phyloP scores from a whole-genome alignment of 139 green algal species.

The Chlamydomonas eustigma region DNA sequence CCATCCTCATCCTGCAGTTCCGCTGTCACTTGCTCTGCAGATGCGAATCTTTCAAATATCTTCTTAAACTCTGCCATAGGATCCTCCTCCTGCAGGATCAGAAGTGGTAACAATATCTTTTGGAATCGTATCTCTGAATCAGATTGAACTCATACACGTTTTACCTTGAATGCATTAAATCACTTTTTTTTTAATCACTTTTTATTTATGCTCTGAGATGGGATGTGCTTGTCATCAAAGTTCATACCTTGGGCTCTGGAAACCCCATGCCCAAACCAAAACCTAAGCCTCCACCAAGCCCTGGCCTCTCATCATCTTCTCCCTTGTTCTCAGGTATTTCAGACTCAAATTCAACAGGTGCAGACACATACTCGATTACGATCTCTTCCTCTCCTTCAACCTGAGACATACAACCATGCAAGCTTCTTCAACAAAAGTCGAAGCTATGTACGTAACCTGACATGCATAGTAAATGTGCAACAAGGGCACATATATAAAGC shows the following conservation, averaged over 20 bases:
- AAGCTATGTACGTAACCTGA: no score
- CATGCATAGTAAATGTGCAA: background rate
- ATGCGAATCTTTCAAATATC: constrained; percentile 67
- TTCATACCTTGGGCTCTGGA: background rate
- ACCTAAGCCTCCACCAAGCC: constrained; percentile 30
- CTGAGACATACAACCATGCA: background rate
- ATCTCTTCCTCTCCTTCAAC: constrained; percentile 42
- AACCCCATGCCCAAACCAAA: constrained; percentile 2
- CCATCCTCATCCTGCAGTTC: constrained; percentile 40
- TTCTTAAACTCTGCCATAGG: constrained; percentile 55
- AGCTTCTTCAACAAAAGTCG: no score
- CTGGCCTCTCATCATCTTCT: constrained; percentile 23
- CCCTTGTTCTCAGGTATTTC: constrained; percentile 3
- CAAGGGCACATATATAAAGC: constrained; percentile 8
- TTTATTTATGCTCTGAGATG: no score
- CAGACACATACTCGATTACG: constrained; percentile 51
- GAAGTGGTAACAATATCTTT: no score
- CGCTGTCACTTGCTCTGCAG: constrained; percentile 53
- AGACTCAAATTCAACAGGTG: constrained; percentile 35
- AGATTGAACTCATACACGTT: no score
- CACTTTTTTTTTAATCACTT: no score
- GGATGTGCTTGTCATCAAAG: no score
- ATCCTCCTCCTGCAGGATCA: constrained; percentile 10
- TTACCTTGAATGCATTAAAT: no score
- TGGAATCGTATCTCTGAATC: no score